Evolutionary conservation across 164 flowering plant species (phyloP).

Genomic region (Chimonanthus praecox): DNA sequence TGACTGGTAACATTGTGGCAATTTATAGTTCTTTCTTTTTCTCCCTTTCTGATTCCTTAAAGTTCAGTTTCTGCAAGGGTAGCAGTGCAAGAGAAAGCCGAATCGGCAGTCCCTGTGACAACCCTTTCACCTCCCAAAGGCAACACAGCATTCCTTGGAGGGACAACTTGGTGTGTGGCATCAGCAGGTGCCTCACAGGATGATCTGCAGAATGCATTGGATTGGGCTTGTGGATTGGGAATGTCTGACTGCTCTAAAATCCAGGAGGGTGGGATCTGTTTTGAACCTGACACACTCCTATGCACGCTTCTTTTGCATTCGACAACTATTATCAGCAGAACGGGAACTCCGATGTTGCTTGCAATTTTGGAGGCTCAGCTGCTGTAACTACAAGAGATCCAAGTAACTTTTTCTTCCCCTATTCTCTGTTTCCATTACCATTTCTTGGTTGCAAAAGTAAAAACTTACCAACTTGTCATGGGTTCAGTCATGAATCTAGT

Average conservation of each 20-base stretch:
- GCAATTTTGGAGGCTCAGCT: conserved; percentile 90
- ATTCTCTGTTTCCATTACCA: not conserved
- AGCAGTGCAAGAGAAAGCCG: conserved; percentile 47
- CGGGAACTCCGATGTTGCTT: conserved; percentile 76
- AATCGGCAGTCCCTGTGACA: conserved; percentile 35
- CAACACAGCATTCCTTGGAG: conserved; percentile 78
- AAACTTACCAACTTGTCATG: not conserved
- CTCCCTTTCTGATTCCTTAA: not conserved
- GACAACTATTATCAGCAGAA: conserved; percentile 78
- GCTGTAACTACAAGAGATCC: conserved; percentile 48
- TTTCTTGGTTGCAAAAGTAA: not conserved
- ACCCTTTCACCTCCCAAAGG: conserved; percentile 82
- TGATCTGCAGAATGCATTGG: conserved; percentile 75
- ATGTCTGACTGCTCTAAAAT: conserved; percentile 57
- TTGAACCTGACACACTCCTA: conserved; percentile 62
- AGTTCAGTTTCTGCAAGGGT: conserved; percentile 16
- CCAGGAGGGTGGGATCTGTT: conserved; percentile 55
- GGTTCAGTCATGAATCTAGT: not conserved
- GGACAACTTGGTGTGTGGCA: conserved; percentile 91
- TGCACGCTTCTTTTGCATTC: conserved; percentile 92
- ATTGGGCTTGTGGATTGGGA: conserved; percentile 93
- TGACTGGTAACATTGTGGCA: no score
- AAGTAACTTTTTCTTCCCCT: conserved; percentile 33
- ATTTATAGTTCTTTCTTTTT: not conserved
- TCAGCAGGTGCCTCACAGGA: conserved; percentile 43